Conservation (phyloP, 2,329 filamentous ascomycete species). For the Hirsutella minnesotensis region DNA sequence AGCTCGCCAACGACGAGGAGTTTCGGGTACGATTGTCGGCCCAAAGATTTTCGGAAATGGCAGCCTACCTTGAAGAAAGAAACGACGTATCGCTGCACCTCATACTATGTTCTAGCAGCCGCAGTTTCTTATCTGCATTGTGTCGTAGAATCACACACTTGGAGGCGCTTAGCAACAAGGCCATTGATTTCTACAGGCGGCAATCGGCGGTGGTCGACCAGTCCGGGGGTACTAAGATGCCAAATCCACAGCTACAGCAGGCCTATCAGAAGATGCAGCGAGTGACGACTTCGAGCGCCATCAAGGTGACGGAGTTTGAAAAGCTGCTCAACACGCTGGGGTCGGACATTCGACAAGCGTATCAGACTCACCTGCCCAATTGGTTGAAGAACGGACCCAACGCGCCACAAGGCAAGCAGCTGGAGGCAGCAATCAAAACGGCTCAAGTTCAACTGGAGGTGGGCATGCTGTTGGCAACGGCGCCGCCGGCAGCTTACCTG, state of each 20-base stretch:
- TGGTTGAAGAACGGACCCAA: conserved; percentile 35
- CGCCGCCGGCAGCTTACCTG: conserved; percentile 34
- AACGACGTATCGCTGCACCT: conserved; percentile 50
- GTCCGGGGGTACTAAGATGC: conserved; percentile 22
- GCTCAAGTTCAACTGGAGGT: conserved; percentile 39
- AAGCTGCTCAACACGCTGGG: conserved; percentile 41
- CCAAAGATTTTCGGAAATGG: conserved; percentile 35
- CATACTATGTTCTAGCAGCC: conserved; percentile 61
- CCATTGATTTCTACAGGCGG: conserved; percentile 38
- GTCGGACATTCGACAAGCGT: conserved; percentile 37
- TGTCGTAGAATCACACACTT: conserved; percentile 53
- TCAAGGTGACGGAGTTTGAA: conserved; percentile 51
- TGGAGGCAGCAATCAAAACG: conserved; percentile 31
- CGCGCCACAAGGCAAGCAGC: conserved; percentile 28
- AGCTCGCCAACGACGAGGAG: conserved; percentile 37
- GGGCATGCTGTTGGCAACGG: conserved; percentile 35
- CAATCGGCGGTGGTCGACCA: conserved; percentile 29
- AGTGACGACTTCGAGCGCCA: conserved; percentile 35
- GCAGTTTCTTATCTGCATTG: conserved; percentile 58
- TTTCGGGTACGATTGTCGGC: conserved; percentile 39
- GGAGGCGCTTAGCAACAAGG: conserved; percentile 33
- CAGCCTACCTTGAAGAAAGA: conserved; percentile 36
- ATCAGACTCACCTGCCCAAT: conserved; percentile 31
- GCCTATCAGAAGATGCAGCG: conserved; percentile 43
- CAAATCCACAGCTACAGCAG: conserved; percentile 42